Evolutionary conservation across 2,329 filamentous ascomycete genomes (phyloP), one percentile per base, ranked within the genome.

Genomic region (Penicillium sp.): DNA sequence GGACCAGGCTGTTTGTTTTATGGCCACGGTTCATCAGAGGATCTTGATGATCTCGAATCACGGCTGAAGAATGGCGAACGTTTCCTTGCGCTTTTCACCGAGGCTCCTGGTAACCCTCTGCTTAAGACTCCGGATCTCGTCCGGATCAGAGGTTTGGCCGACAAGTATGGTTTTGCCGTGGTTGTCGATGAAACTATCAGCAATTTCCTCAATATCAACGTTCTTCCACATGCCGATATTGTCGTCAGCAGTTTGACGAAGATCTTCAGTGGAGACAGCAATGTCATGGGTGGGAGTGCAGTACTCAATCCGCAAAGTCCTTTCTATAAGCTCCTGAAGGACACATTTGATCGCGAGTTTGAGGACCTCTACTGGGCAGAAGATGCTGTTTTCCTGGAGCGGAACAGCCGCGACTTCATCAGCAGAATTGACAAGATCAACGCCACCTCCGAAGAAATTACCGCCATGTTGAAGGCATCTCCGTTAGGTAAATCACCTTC

Each of bases 181-280:
- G 91, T 98, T 2, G 86, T 99, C 2, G 95, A 99, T 76, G 95
- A 99, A 78, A 98, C 95, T 0, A 92, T 99, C 62, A 94, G 94
- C 68, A 99, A 95, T 59, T 97, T 97, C 74, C 88, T 96, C 73
- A 99, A 99, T 74, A 89, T 97, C 70, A 92, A 98, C 73, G 92
- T 99, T 4, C 84, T 99, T 5, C 92, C 90, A 2, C 90, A 89
- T 72, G 91, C 92, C 61, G 95, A 99, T 76, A 84, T 98, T 16
- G 91, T 98, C 5, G 94, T 97, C 59, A 97, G 92, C 81, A 96
- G 92, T 74, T 82, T 99, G 61, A 98, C 95, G 52, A 99, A 99
- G 77, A 90, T 98, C 57, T 99, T 99, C 79, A 96, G 92, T 58
- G 95, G 95, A 54, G 95, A 97, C 77, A 95, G 92, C 76, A 98